Conservation (phyloP, 768 basidiomycete genomes). For the Rhodotorula diobovata region DNA sequence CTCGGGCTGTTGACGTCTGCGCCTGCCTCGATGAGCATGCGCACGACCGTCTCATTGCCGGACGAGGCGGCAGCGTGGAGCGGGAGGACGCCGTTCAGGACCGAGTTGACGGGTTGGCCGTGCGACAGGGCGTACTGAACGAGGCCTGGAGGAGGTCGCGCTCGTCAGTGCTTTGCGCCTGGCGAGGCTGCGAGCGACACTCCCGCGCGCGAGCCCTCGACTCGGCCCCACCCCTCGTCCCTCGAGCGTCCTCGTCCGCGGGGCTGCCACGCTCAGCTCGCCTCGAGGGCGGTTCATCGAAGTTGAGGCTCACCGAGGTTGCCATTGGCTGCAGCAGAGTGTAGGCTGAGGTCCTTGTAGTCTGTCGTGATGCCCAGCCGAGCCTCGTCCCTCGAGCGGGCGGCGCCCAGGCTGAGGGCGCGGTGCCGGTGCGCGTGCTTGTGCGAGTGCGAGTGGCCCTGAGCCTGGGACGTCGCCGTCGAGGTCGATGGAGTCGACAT, state of each 20-base stretch:
- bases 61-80: constrained; percentile 91
- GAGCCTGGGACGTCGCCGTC: not conserved
- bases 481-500: not conserved
- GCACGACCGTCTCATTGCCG: constrained; percentile 81
- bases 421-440: not conserved
- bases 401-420: not conserved
- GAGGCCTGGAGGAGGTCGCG: constrained; percentile 52
- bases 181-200: too few relatives aligned
- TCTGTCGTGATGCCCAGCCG: constrained; percentile 25
- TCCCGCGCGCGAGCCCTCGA: too few relatives aligned
- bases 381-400: constrained; percentile 12
- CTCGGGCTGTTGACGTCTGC: constrained; percentile 98
- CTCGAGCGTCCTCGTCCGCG: too few relatives aligned
- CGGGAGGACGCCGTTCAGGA: constrained; percentile 92
- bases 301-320: constrained; percentile 58
- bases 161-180: not conserved
- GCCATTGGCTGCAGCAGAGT: constrained; percentile 56
- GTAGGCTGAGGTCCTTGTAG: constrained; percentile 51
- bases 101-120: constrained; percentile 93
- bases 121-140: constrained; percentile 87
- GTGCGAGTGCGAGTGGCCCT: not conserved
- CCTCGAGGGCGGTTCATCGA: not conserved
- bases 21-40: constrained; percentile 80
- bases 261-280: not conserved
- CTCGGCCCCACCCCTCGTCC: not conserved